Conservation (phyloP, 352 stramenopile species). For the Pythium periplocum region DNA sequence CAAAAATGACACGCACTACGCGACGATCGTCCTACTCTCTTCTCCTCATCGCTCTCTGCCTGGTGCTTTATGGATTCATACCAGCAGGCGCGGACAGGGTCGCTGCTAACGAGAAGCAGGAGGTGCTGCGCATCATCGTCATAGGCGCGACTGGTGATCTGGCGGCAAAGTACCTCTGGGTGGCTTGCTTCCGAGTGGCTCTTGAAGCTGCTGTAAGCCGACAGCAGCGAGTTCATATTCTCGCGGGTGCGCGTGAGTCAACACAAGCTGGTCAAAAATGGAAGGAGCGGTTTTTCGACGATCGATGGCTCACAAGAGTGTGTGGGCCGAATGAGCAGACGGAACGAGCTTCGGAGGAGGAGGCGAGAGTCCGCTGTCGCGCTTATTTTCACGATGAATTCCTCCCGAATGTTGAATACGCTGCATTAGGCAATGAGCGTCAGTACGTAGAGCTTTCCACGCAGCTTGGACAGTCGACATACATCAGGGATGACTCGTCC, state of each 20-base stretch:
- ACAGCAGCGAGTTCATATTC: constrained; percentile 21
- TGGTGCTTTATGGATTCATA: too few relatives aligned
- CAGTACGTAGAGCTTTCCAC: constrained; percentile 25
- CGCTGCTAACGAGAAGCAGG: too few relatives aligned
- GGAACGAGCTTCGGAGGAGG: background rate
- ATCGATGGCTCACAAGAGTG: constrained; percentile 21
- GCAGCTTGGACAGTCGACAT: constrained; percentile 9
- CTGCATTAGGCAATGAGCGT: background rate
- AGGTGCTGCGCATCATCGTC: constrained; percentile 44
- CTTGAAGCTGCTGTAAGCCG: constrained; percentile 16
- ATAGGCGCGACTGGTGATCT: constrained; percentile 74
- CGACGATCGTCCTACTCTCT: too few relatives aligned
- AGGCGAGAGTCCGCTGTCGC: too few relatives aligned
- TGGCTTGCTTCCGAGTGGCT: constrained; percentile 56
- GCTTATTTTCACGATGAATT: background rate
- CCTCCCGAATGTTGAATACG: background rate
- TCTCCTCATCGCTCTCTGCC: too few relatives aligned
- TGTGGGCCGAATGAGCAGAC: constrained; percentile 16
- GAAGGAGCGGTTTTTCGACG: constrained; percentile 29
- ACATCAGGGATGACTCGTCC: background rate
- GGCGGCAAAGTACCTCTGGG: constrained; percentile 82
- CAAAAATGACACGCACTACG: too few relatives aligned
- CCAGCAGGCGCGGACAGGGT: too few relatives aligned
- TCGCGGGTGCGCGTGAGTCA: constrained; percentile 38
- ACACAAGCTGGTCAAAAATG: constrained; percentile 22